phyloP scores from a whole-genome alignment of 768 basidiomycete genomes.

The Lyophyllum shimeji region DNA sequence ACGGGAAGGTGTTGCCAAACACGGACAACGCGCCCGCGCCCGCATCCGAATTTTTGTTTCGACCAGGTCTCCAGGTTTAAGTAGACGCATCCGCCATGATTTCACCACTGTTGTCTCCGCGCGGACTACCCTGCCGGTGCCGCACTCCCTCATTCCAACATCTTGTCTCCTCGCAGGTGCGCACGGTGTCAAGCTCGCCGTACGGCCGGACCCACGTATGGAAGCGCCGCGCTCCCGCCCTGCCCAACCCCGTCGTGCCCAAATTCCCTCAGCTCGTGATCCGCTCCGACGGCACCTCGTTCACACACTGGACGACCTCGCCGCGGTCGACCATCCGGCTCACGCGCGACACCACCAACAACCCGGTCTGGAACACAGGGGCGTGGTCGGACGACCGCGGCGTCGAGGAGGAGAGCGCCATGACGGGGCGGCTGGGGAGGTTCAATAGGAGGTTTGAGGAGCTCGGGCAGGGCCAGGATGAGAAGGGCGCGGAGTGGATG shows the following conservation, averaged over 20 bases:
- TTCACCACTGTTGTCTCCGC: neutral
- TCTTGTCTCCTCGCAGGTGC: slow-evolving; percentile 18
- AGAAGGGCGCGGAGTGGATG: slow-evolving; percentile 35
- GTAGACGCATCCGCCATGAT: neutral
- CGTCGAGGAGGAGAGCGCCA: slow-evolving; percentile 68
- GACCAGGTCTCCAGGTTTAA: no score
- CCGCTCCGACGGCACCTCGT: slow-evolving; percentile 86
- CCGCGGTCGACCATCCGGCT: slow-evolving; percentile 75
- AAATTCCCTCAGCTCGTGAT: slow-evolving; percentile 85
- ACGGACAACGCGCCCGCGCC: no score
- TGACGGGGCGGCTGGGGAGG: slow-evolving; percentile 76
- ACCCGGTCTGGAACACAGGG: slow-evolving; percentile 82
- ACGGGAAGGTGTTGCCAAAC: no score
- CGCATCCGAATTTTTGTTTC: no score
- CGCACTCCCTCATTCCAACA: neutral
- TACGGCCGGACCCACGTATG: slow-evolving; percentile 85
- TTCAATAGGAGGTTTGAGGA: slow-evolving; percentile 75
- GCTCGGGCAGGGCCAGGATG: slow-evolving; percentile 33
- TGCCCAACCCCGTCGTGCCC: slow-evolving; percentile 84
- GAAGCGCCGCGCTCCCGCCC: slow-evolving; percentile 61
- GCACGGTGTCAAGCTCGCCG: slow-evolving; percentile 66
- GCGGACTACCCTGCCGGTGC: neutral
- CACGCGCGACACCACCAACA: slow-evolving; percentile 86
- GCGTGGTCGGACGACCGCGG: slow-evolving; percentile 48
- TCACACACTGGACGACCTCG: slow-evolving; percentile 86